A percentile compares a stretch with the other conserved stretches of the same genome.
Conservation (phyloP, 257 asterid species). For the Prunella vulgaris region DNA sequence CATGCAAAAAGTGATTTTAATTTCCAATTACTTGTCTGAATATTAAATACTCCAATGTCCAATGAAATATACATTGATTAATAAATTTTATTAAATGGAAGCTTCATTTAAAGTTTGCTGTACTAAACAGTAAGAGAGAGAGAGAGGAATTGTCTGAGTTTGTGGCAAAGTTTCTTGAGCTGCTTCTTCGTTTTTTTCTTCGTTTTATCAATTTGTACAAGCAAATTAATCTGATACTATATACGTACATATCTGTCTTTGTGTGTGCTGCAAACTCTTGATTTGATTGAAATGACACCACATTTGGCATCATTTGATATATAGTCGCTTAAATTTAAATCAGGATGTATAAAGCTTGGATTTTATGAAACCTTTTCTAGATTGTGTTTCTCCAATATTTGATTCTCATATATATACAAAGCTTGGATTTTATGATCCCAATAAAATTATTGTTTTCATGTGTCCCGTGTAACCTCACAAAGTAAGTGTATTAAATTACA, state of each 20-base stretch:
- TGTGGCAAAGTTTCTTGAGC: not conserved
- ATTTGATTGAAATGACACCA: constrained; percentile 41
- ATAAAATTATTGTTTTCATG: too few relatives aligned
- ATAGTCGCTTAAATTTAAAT: not conserved
- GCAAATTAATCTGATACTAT: not conserved
- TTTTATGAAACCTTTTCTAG: constrained; percentile 19
- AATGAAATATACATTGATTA: not conserved
- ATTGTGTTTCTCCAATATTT: constrained; percentile 19
- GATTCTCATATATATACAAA: not conserved
- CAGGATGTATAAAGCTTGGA: constrained; percentile 6
- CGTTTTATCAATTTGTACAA: not conserved
- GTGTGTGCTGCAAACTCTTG: constrained; percentile 21
- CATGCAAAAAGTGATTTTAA: too few relatives aligned
- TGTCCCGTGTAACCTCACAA: too few relatives aligned
- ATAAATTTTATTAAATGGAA: not conserved
- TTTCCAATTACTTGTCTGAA: too few relatives aligned
- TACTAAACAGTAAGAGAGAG: not conserved
- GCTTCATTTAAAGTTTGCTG: constrained; percentile 18
- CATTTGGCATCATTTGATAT: constrained; percentile 28
- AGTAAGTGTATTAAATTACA: too few relatives aligned
- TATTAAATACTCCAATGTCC: not conserved
- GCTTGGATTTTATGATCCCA: constrained; percentile 8
- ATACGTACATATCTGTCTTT: not conserved
- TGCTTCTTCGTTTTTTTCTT: constrained; percentile 1
- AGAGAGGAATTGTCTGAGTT: not conserved